phyloP scores from a whole-genome alignment of 2,329 filamentous ascomycete species.

The Talaromyces atroroseus region DNA sequence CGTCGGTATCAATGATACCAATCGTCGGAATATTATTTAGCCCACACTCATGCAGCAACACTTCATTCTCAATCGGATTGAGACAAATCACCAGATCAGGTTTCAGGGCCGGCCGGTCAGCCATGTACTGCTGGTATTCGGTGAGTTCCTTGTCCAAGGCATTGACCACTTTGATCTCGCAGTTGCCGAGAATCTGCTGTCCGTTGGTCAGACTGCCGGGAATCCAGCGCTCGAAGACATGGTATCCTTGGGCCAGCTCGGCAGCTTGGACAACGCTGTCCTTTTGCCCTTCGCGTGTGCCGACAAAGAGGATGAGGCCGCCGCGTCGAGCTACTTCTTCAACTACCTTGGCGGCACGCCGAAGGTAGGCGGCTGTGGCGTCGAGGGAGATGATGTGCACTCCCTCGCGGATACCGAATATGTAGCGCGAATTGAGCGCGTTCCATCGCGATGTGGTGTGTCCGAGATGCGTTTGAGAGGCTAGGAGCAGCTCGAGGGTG shows the following conservation, averaged over 20 bases:
- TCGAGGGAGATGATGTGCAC: constrained; percentile 94
- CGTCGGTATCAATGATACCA: constrained; percentile 89
- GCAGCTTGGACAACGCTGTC: constrained; percentile 76
- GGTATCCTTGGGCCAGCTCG: constrained; percentile 69
- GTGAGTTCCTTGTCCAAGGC: constrained; percentile 59
- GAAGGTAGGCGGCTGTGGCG: constrained; percentile 77
- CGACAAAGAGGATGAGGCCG: constrained; percentile 84
- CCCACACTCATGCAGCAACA: constrained; percentile 85
- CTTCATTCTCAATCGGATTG: constrained; percentile 89
- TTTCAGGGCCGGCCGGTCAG: constrained; percentile 60
- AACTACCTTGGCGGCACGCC: constrained; percentile 89
- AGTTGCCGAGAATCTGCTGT: constrained; percentile 73
- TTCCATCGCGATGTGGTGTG: constrained; percentile 92
- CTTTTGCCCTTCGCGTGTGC: constrained; percentile 76
- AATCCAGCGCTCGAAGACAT: constrained; percentile 89
- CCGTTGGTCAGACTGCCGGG: constrained; percentile 90
- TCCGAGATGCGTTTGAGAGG: constrained; percentile 80
- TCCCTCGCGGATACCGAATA: constrained; percentile 80
- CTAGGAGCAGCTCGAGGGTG: constrained; percentile 84
- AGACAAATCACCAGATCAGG: constrained; percentile 89
- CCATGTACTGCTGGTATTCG: constrained; percentile 62
- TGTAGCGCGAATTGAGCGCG: constrained; percentile 87
- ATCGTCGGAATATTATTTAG: constrained; percentile 86
- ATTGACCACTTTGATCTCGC: constrained; percentile 69
- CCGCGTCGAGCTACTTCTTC: constrained; percentile 77